Evolutionary conservation across 2,329 filamentous ascomycete species (phyloP).

Genomic region (Phialophora expanda): DNA sequence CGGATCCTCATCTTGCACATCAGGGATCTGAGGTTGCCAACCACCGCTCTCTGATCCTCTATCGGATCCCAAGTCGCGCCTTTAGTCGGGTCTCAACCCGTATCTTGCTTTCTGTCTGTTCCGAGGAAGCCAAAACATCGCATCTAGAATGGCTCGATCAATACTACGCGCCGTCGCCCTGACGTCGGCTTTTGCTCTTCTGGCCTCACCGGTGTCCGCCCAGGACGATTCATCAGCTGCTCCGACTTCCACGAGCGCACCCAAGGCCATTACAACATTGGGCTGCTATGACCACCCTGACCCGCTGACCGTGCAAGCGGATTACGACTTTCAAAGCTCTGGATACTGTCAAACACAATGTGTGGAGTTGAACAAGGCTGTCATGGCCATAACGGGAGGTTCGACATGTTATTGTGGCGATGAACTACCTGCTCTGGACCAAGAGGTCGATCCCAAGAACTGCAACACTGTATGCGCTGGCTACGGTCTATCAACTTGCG

Average conservation of each 20-base stretch:
- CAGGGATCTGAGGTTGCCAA: not conserved
- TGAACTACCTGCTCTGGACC: slow-evolving; percentile 64
- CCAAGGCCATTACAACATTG: slow-evolving; percentile 34
- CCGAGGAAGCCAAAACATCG: not conserved
- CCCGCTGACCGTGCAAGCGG: slow-evolving; percentile 56
- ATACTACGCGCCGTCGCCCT: slow-evolving; percentile 26
- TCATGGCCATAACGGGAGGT: slow-evolving; percentile 67
- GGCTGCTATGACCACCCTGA: slow-evolving; percentile 54
- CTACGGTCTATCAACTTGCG: slow-evolving; percentile 69
- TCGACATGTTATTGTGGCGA: slow-evolving; percentile 75
- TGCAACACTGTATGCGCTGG: slow-evolving; percentile 72
- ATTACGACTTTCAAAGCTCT: slow-evolving; percentile 58
- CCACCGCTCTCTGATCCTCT: not conserved
- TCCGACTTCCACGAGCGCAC: slow-evolving; percentile 19
- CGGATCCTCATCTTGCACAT: not conserved
- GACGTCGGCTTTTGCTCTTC: slow-evolving; percentile 26
- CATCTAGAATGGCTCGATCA: slow-evolving; percentile 32
- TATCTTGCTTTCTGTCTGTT: not conserved
- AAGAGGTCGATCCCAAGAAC: slow-evolving; percentile 60
- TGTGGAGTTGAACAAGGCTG: slow-evolving; percentile 54
- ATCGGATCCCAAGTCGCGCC: slow-evolving; percentile 7
- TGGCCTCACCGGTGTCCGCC: slow-evolving; percentile 27
- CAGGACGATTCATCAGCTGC: slow-evolving; percentile 22
- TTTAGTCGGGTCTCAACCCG: slow-evolving; percentile 1
- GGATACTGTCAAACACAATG: slow-evolving; percentile 63